Base-by-base conservation (phyloP, 2,329 filamentous ascomycete species). In the Scopulariopsis brevicaulis region DNA sequence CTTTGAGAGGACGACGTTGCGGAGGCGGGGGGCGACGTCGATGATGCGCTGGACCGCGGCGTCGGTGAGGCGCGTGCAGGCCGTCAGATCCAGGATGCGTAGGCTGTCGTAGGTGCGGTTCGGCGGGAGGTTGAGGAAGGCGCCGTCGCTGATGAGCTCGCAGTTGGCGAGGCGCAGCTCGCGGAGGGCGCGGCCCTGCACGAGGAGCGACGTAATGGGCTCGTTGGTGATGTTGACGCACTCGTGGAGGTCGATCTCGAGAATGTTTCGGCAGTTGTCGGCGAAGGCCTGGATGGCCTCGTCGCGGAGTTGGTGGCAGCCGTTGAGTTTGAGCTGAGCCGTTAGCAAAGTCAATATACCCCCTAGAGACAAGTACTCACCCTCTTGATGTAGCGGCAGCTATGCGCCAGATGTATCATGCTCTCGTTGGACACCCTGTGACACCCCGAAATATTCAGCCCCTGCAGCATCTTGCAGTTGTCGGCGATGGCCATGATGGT, bases 191-290 rank as follows among this genome's bases (percentile, higher is more conserved):
- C 84, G 84, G 28, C 92, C 87, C 63, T 87, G 86, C 24, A 83
- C 80, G 54, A 99, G 79, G 15, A 99, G 81, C 2, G 87, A 82
- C 0, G 89, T 93, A 54, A 99, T 82, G 0, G 94, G 90, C 25
- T 85, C 81, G 67, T 95, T 94, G 61, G 89, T 89, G 63, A 99
- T 84, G 53, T 85, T 80, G 58, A 77, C 80, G 74, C 94, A 96
- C 64, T 90, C 87, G 64, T 96, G 89, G 15, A 99, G 81, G 69
- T 99, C 94, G 61, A 99, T 96, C 71, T 99, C 94, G 61, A 99
- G 85, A 35, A 99, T 91, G 63, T 96, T 93, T 14, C 86, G 89
- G 69, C 93, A 96, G 71, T 95, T 83, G 53, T 85, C 78, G 6
- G 94, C 93, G 68, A 99, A 95, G 3, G 91, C 89, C 59, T 89